These are phyloP conservation scores for Rhynchosporium agropyri DNA, from an alignment of 2,329 filamentous ascomycete species.

Conservation along the genomic window DNA sequence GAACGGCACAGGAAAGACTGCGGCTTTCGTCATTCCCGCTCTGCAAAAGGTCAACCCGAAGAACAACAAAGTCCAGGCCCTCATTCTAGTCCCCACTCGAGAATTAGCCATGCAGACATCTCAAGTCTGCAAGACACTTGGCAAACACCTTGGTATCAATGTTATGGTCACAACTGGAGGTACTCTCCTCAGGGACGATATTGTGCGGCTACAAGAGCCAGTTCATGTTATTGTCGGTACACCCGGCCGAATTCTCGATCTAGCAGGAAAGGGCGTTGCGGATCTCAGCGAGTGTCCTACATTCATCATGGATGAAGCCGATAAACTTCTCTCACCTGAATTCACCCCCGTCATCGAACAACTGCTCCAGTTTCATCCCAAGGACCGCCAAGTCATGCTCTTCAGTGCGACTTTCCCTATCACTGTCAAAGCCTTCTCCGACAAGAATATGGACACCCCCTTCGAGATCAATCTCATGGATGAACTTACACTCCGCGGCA, in stretches of 20 bases:
- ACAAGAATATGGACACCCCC: constrained; percentile 94
- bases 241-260: constrained; percentile 91
- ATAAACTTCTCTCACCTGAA: constrained; percentile 94
- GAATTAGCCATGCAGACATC: constrained; percentile 98
- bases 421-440: constrained; percentile 96
- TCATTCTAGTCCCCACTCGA: constrained; percentile 94
- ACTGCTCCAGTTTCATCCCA: constrained; percentile 90
- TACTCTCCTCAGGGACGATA: constrained; percentile 93
- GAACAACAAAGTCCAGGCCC: constrained; percentile 91
- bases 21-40: constrained; percentile 94
- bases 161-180: constrained; percentile 99
- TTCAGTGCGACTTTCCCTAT: constrained; percentile 98
- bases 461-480: constrained; percentile 99
- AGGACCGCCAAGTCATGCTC: constrained; percentile 98
- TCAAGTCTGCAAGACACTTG: constrained; percentile 97
- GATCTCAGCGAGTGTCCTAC: constrained; percentile 95
- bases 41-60: constrained; percentile 97
- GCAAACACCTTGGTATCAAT: constrained; percentile 95
- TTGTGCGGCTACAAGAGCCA: constrained; percentile 88
- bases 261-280: constrained; percentile 94
- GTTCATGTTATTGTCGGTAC: constrained; percentile 98
- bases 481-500: constrained; percentile 94
- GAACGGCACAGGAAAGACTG: constrained; percentile 98
- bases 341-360: constrained; percentile 98
- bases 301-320: constrained; percentile 99